Base-by-base conservation (phyloP, 257 asterid genomes). In the Nicotiana tabacum region DNA sequence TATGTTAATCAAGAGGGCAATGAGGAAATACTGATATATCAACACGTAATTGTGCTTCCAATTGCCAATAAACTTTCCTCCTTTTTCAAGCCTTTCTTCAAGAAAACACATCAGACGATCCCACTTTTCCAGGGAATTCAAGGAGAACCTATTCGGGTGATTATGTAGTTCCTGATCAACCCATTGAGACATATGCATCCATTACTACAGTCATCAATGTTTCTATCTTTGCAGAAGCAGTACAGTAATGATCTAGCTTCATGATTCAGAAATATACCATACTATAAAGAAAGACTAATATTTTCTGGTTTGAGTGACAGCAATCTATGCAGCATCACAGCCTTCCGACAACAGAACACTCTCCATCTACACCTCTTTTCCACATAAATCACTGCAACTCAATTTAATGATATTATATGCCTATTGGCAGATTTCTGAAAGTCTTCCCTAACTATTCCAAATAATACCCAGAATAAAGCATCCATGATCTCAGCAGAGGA, bases 111-210 rank as follows among this genome's bases (percentile, higher is more conserved):
- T 5, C 46, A 39, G 61, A 72, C 0, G 30, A 43, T 72, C n/a
- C 78, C 39, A 61, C 24, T 10, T 46, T 72, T 10, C 46, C 78
- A 70, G 33, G 79, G 8, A 6, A 24, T 46, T 27, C 61, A 46
- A 16, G 51, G 37, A 46, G 32, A 72, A 72, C 13, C 60, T 24
- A 24, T 72, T 27, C 61, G 7, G 79, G 48, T 12, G 60, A 72
- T 72, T 24, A 70, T 21, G 13, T 46, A 48, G 79, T 48, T 72
- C 79, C 61, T 12, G 39, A 72, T 72, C 79, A 46, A 13, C 24
- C 79, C 48, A 72, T 46, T 46, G 79, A 51, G 79, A 3, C 61
- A 46, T 48, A 46, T 72, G 79, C 79, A 72, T 72, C 61, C 79
- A 48, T 72, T 46, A 46, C 13, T 24, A 21, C 79, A 72, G 6